Evolutionary conservation across 441 rosid species (phyloP).

Genomic region (Raphanus hybrid): DNA sequence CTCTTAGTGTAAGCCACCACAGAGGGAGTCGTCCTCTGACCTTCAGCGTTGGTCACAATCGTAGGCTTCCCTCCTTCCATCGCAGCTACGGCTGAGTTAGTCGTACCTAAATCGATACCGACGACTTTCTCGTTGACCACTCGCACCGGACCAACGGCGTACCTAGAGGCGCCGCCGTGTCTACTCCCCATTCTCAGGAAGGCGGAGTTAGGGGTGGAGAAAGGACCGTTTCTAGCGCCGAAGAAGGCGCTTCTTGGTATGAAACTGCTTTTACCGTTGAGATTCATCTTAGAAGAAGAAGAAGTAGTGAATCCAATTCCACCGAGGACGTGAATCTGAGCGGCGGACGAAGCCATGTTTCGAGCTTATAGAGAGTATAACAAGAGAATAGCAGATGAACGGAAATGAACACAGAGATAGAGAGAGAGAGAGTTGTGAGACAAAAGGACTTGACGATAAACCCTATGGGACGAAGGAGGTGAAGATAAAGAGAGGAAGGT

Average conservation of each 20-base stretch:
- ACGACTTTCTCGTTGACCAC: constrained; percentile 45
- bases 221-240: constrained; percentile 46
- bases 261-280: constrained; percentile 33
- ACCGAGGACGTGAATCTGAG: constrained; percentile 64
- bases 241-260: constrained; percentile 60
- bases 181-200: constrained; percentile 40
- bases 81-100: constrained; percentile 84
- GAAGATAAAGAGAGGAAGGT: no score
- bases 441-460: no score
- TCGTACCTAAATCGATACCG: constrained; percentile 47
- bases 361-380: no score
- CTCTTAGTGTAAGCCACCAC: constrained; percentile 90
- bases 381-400: no score
- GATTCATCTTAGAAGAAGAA: constrained; percentile 36
- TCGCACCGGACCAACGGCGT: constrained; percentile 51
- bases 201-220: constrained; percentile 31
- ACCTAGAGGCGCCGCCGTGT: constrained; percentile 39
- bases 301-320: constrained; percentile 50
- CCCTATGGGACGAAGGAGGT: no score
- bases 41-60: constrained; percentile 91
- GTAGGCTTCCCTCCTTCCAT: constrained; percentile 99
- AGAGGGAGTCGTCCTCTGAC: constrained; percentile 93
- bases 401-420: no score
- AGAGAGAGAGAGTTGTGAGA: no score
- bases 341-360: constrained; percentile 43